Evolutionary conservation across 306 rosid genomes (phyloP).

Genomic region (Oxytropis ochrocephala): DNA sequence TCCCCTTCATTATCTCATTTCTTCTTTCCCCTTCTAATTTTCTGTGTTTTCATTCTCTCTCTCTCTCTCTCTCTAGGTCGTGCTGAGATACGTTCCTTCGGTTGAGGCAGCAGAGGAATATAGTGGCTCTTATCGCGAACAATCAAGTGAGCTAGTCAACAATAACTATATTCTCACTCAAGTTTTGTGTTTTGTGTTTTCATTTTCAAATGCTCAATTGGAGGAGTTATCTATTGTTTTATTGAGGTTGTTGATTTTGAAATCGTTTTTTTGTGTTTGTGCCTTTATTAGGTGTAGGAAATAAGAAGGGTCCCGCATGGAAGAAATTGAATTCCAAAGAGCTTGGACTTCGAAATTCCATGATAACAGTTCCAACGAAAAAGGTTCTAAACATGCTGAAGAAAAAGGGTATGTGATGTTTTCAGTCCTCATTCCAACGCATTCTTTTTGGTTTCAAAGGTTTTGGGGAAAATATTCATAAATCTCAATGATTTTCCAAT

Average conservation of each 20-base stretch:
- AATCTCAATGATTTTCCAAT: not conserved
- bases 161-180: not conserved
- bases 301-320: constrained; percentile 38
- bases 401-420: constrained; percentile 45
- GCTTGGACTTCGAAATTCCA: constrained; percentile 62
- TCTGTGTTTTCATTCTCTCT: too few relatives aligned
- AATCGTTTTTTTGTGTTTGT: not conserved
- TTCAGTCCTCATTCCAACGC: not conserved
- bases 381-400: constrained; percentile 65
- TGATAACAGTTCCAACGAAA: constrained; percentile 55
- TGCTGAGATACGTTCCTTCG: constrained; percentile 30
- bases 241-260: constrained; percentile 1
- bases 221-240: not conserved
- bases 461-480: not conserved
- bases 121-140: constrained; percentile 13
- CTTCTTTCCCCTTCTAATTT: not conserved
- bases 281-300: constrained; percentile 22
- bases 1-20: not conserved
- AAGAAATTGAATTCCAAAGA: constrained; percentile 66
- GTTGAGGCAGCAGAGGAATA: constrained; percentile 37
- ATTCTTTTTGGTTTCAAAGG: not conserved
- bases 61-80: constrained; percentile 22
- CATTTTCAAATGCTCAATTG: not conserved
- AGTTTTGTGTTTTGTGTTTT: not conserved
- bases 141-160: constrained; percentile 23